Evolutionary conservation across 495 filamentous ascomycete genomes (phyloP), one percentile per base, ranked within the genome.

Genomic region (Apodospora peruviana): DNA sequence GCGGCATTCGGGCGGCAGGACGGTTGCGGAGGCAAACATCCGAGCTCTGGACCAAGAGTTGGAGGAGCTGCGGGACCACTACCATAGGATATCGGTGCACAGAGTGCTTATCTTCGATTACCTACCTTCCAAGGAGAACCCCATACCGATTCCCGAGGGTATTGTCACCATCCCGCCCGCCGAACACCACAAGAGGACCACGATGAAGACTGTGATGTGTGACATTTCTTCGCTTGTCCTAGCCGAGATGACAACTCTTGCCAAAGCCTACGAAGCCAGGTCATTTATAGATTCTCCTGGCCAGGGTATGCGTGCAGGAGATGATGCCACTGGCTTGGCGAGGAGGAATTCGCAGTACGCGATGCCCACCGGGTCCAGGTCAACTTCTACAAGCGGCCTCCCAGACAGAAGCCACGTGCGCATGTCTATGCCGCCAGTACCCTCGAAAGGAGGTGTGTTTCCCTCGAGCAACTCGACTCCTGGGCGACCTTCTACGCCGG

Each of bases 121-220:
- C 64, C 68, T 73, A 45, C 61, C 68, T 34, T 51, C 64, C 23
- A 54, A 52, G 34, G 66, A 75, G 32, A 62, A 66, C 51, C 60
- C 71, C 12, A 55, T 76, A 47, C 64, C 67, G 37, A 63, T 86
- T 18, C 79, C 77, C 34, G 71, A 83, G 55, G 80, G 77, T 34
- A 74, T 94, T 25, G 71, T 87, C 29, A 76, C 82, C 43, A 81
- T 98, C 14, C 90, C 90, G n/a, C 77, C 83, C 0, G 72, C 73
- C 16, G 76, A 84, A 47, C 73, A 80, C 17, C 87, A 82, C 27
- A 87, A 83, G 62, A 78, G 82, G 38, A 94, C 89, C n/a, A 95
- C 88, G 3, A 91, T 95, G 73, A 95, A 93, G 66, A 95, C 89
- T 2, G 80, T 95, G 52, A 84, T 97, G 76, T 95, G 93, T 61